Evolutionary conservation across 2,329 filamentous ascomycete species (phyloP).

Genomic region (Rachicladosporium sp.): DNA sequence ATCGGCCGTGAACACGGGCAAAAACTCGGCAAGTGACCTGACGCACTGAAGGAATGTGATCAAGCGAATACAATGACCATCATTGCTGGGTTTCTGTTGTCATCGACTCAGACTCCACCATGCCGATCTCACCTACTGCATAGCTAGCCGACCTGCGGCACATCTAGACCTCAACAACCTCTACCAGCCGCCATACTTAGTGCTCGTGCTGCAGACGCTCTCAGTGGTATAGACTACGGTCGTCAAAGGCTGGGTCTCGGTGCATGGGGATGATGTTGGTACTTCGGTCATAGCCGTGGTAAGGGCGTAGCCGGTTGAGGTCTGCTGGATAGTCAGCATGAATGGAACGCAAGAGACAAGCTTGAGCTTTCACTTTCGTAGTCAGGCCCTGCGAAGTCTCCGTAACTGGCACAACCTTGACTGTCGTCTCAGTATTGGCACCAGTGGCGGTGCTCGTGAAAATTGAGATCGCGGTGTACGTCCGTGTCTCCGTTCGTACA

Average conservation of each 20-base stretch:
- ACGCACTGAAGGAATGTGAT: too few relatives aligned
- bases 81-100: too few relatives aligned
- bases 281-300: slow-evolving; percentile 1
- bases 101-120: too few relatives aligned
- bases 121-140: too few relatives aligned
- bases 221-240: not conserved
- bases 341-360: not conserved
- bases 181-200: not conserved
- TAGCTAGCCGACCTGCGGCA: too few relatives aligned
- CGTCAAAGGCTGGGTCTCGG: slow-evolving; percentile 3
- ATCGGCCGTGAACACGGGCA: too few relatives aligned
- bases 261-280: slow-evolving; percentile 2
- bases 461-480: not conserved
- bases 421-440: not conserved
- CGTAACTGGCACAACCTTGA: not conserved
- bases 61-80: too few relatives aligned
- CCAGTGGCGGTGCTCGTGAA: not conserved
- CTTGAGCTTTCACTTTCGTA: not conserved
- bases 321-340: slow-evolving; percentile 1
- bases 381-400: not conserved
- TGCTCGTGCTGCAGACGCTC: slow-evolving; percentile 3
- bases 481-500: not conserved
- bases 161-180: too few relatives aligned
- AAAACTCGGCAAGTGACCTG: too few relatives aligned
- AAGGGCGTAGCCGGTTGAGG: slow-evolving; percentile 2